Evolutionary conservation across 1,284 basidiomycete genomes (phyloP).

Genomic region (Mycena citricolor): DNA sequence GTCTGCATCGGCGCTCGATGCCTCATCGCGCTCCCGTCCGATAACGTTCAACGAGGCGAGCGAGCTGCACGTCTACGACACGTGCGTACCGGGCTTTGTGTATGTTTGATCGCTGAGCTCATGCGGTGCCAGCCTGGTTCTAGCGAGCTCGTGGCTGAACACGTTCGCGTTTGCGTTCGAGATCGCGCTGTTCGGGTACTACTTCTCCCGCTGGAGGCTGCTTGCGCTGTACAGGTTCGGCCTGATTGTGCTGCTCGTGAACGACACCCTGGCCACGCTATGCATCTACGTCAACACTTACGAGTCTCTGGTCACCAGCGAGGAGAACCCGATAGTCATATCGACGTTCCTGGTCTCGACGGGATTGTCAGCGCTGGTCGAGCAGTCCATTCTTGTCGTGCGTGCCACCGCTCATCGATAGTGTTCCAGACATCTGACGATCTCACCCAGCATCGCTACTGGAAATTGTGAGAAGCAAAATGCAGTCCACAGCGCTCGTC

Average conservation of each 20-base stretch:
- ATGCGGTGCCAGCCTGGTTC: constrained; percentile 2
- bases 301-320: background rate
- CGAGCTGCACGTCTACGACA: no score
- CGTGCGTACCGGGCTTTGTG: no score
- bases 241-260: constrained; percentile 2
- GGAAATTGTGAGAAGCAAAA: constrained; percentile 4
- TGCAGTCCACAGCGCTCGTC: background rate
- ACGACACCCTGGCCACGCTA: constrained; percentile 8
- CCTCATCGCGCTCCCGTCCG: no score
- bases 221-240: background rate
- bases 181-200: constrained; percentile 3
- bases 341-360: constrained; percentile 3
- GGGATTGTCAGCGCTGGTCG: constrained; percentile 10
- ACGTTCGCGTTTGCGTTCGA: constrained; percentile 7
- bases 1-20: no score
- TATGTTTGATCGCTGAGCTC: background rate
- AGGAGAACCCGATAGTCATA: background rate
- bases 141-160: constrained; percentile 12
- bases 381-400: constrained; percentile 10
- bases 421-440: background rate
- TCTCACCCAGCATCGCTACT: constrained; percentile 13
- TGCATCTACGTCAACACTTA: constrained; percentile 1
- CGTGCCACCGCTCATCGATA: background rate
- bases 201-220: constrained; percentile 5
- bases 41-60: no score